Conservation (phyloP, 1,284 basidiomycete genomes). For the Cutaneotrichosporon sp. region DNA sequence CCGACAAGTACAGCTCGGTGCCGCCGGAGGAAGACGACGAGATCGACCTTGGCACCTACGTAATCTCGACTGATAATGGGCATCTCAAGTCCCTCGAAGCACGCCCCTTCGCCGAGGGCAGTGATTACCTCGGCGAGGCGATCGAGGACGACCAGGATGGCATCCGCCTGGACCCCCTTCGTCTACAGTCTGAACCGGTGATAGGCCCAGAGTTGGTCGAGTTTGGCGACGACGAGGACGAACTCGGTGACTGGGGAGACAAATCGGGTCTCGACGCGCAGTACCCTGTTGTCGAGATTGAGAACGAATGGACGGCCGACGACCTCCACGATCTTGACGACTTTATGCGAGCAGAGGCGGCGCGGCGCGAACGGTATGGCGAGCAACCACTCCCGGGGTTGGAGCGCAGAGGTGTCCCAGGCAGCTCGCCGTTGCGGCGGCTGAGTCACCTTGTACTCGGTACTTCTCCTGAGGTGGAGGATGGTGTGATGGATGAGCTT, state of each 20-base stretch:
- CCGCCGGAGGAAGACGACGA: slow-evolving; percentile 51
- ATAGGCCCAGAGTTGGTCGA: slow-evolving; percentile 13
- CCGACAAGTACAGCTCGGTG: slow-evolving; percentile 42
- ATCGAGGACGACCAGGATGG: slow-evolving; percentile 22
- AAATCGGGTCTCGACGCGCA: slow-evolving; percentile 37
- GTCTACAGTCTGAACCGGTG: slow-evolving; percentile 9
- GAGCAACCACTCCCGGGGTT: not conserved
- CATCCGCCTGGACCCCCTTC: slow-evolving; percentile 1
- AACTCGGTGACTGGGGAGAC: slow-evolving; percentile 42
- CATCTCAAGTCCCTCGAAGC: slow-evolving; percentile 22
- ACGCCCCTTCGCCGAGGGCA: slow-evolving; percentile 29
- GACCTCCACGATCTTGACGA: slow-evolving; percentile 34
- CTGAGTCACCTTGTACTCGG: not conserved
- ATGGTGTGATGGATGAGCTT: not conserved
- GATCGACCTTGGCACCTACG: slow-evolving; percentile 43
- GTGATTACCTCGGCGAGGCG: slow-evolving; percentile 13
- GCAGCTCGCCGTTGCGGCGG: not conserved
- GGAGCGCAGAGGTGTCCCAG: too few relatives aligned
- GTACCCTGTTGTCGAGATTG: slow-evolving; percentile 10
- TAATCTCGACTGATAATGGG: slow-evolving; percentile 39
- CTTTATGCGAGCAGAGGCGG: slow-evolving; percentile 23
- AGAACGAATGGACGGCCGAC: slow-evolving; percentile 26
- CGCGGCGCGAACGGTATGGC: not conserved
- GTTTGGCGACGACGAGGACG: slow-evolving; percentile 38
- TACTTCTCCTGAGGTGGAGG: not conserved